Conservation (phyloP, 306 rosid species). For the Betula pendula region DNA sequence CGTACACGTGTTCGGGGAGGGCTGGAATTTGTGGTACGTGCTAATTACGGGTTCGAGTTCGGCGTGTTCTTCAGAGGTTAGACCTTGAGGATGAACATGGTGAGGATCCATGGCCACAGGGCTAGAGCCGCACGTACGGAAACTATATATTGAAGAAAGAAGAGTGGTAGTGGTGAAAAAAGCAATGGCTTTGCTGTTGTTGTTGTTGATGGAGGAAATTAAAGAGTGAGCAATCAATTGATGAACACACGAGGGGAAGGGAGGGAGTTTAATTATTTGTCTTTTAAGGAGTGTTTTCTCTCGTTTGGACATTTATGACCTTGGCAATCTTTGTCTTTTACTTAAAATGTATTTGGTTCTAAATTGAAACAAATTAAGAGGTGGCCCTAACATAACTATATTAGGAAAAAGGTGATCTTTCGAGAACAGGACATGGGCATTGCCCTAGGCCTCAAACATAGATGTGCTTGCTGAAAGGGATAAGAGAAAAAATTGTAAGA, state of each 20-base stretch:
- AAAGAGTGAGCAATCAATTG: constrained; percentile 15
- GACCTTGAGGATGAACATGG: constrained; percentile 39
- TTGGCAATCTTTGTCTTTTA: not conserved
- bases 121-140: not conserved
- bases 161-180: not conserved
- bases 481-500: too few species aligned
- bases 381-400: constrained; percentile 31
- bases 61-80: constrained; percentile 51
- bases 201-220: not conserved
- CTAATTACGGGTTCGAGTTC: constrained; percentile 53
- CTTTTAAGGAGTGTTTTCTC: not conserved
- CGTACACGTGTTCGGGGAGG: constrained; percentile 50
- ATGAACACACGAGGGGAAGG: constrained; percentile 12
- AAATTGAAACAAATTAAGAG: constrained; percentile 30
- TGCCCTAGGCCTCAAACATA: not conserved
- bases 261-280: not conserved
- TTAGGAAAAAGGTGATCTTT: constrained; percentile 28
- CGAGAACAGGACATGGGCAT: not conserved
- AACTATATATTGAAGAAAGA: not conserved
- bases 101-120: constrained; percentile 31
- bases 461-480: not conserved
- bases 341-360: constrained; percentile 22
- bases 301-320: constrained; percentile 44
- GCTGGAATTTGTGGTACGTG: constrained; percentile 57
- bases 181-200: not conserved